Percentiles rank a stretch among this genome's conserved stretches.
Evolutionary conservation across 2,329 filamentous ascomycete genomes (phyloP).

Genomic region (Cytospora mali): DNA sequence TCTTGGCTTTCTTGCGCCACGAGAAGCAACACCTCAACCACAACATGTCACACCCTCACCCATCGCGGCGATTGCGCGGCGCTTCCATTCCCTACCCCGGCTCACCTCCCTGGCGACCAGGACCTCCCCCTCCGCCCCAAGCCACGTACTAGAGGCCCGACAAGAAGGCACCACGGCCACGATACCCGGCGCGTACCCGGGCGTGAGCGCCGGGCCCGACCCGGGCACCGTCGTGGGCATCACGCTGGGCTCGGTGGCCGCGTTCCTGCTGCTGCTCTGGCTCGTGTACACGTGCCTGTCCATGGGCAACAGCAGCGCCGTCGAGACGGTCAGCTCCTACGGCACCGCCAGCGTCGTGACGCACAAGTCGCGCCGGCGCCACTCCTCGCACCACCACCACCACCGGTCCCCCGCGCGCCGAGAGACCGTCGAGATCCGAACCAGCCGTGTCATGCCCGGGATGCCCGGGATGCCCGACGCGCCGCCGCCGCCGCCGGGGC

Average conservation of each 20-base stretch:
- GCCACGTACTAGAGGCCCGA: conserved; percentile 29
- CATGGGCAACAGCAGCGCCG: conserved; percentile 32
- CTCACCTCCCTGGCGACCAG: conserved; percentile 10
- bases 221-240: conserved; percentile 46
- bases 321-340: conserved; percentile 27
- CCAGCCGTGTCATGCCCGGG: conserved; percentile 8
- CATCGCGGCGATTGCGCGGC: conserved; percentile 7
- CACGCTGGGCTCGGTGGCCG: conserved; percentile 47
- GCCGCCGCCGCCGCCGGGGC: conserved; percentile 3
- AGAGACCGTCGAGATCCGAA: conserved; percentile 37
- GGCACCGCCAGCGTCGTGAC: conserved; percentile 33
- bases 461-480: neutral
- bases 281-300: conserved; percentile 40
- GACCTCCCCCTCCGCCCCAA: conserved; percentile 24
- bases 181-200: conserved; percentile 38
- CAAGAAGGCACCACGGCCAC: conserved; percentile 32
- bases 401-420: conserved; percentile 27
- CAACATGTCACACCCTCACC: conserved; percentile 8
- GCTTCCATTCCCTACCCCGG: conserved; percentile 12
- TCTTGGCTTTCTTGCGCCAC: conserved; percentile 8
- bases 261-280: conserved; percentile 40
- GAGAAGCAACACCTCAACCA: conserved; percentile 15
- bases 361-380: conserved; percentile 30
- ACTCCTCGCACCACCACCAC: conserved; percentile 29
- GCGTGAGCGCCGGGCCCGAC: conserved; percentile 32